phyloP scores from a whole-genome alignment of 1,284 basidiomycete species.

The Polyporus tsugae region DNA sequence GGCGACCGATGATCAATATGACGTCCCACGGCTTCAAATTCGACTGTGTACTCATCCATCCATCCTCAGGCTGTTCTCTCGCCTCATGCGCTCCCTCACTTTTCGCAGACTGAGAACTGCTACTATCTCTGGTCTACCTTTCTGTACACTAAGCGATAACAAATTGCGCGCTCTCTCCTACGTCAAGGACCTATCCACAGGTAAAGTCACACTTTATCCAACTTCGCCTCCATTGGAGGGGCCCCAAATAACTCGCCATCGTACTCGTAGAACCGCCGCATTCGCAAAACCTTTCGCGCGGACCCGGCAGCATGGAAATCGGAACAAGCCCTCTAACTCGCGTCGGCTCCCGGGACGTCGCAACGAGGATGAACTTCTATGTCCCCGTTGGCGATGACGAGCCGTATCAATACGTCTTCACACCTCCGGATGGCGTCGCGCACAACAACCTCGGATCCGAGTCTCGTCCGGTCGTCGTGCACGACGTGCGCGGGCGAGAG shows the following conservation, averaged over 20 bases:
- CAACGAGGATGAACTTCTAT: slow-evolving; percentile 41
- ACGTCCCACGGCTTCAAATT: slow-evolving; percentile 4
- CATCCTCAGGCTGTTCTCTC: neutral
- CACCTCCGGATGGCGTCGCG: slow-evolving; percentile 31
- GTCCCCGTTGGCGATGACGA: slow-evolving; percentile 33
- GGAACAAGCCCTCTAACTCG: neutral
- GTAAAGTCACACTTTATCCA: neutral
- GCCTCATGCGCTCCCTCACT: neutral
- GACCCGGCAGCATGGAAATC: neutral
- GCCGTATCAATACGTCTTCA: slow-evolving; percentile 37
- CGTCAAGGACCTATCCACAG: neutral
- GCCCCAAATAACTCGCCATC: neutral
- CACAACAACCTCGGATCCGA: slow-evolving; percentile 37
- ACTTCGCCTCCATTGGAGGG: neutral
- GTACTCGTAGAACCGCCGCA: neutral
- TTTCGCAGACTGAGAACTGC: neutral
- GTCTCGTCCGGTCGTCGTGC: slow-evolving; percentile 34
- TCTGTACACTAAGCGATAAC: no score
- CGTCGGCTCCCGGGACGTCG: slow-evolving; percentile 30
- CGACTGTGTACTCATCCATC: neutral
- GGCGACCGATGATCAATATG: neutral
- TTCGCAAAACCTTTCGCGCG: neutral
- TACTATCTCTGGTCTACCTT: neutral
- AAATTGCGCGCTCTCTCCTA: neutral
- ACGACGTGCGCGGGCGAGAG: slow-evolving; percentile 43